Evolutionary conservation across 495 filamentous ascomycete genomes (phyloP).

Genomic region (Hypoxylon cercidicola): DNA sequence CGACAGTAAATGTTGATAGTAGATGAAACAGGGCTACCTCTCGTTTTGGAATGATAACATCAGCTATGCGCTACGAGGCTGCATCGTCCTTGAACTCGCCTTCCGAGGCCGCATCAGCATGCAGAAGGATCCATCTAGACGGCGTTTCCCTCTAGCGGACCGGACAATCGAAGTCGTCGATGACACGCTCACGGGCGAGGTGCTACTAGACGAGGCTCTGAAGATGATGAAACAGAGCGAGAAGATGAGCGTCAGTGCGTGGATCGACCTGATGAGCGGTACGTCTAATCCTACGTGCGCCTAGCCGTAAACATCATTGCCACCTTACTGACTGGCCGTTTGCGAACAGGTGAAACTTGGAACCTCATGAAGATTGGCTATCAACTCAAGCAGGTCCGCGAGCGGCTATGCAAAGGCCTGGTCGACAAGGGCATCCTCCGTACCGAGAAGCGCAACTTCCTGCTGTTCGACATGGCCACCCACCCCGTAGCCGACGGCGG

Average conservation of each 20-base stretch:
- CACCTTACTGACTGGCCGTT: slow-evolving; percentile 36
- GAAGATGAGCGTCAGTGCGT: slow-evolving; percentile 98
- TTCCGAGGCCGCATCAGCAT: slow-evolving; percentile 97
- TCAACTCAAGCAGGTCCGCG: slow-evolving; percentile 98
- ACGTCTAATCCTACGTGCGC: slow-evolving; percentile 44
- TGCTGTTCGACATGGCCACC: slow-evolving; percentile 99
- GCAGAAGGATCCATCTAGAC: slow-evolving; percentile 94
- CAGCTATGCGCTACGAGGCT: slow-evolving; percentile 94
- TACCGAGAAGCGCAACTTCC: slow-evolving; percentile 98
- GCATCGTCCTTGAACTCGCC: slow-evolving; percentile 96
- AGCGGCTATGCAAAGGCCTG: slow-evolving; percentile 96
- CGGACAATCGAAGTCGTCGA: slow-evolving; percentile 95
- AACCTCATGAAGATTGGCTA: slow-evolving; percentile 99
- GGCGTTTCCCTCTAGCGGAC: slow-evolving; percentile 92
- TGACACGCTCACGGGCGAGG: slow-evolving; percentile 96
- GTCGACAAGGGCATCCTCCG: slow-evolving; percentile 98
- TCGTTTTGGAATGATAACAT: slow-evolving; percentile 99
- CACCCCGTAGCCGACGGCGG: slow-evolving; percentile 97
- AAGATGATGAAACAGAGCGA: slow-evolving; percentile 99
- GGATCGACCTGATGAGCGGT: slow-evolving; percentile 99
- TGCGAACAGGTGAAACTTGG: slow-evolving; percentile 89
- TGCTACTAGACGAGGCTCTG: slow-evolving; percentile 95
- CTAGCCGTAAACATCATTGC: neutral
- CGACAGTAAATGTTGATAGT: slow-evolving; percentile 28
- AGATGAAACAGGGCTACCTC: slow-evolving; percentile 79